Base-by-base conservation (phyloP, 495 filamentous ascomycete species). In the Tuber umbilicatum region DNA sequence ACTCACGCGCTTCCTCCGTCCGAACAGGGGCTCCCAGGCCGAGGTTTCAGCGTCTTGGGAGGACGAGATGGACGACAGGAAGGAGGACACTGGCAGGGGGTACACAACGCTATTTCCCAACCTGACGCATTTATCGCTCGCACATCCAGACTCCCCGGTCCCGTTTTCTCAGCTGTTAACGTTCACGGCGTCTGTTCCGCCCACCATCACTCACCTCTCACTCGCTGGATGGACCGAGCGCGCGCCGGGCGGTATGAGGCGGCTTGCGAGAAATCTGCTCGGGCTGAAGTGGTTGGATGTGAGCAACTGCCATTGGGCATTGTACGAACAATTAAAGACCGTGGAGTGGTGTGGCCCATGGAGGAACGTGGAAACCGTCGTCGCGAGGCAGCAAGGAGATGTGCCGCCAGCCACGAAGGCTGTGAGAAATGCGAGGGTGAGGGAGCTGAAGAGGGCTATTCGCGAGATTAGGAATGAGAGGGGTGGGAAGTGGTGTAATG, bases 231-330 rank as follows among this genome's bases (percentile, higher is more conserved):
- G 80, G 80, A 27, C 41, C 21, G 55, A 37, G 14, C 70, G 60
- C 14, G 23, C 50, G 23, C 72, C 72, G 7, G 60, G 55, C 23
- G 77, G 71, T 17, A 31, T 81, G 42, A 78, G 70, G 27, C 68
- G 69, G 19, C 71, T 81, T 19, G 75, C 73, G 5, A 71, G 78
- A 21, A 42, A 27, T 43, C 50, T 73, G 31, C 64, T 81, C 21
- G 80, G 80, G 50, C n/a, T 81, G 10, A 78, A 73, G 69, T 81
- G 80, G 80, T 39, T 81, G 19, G 78, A 79, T 71, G 73, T 79
- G 27, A 60, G 64, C 10, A 71, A 73, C 27, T 79, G 76, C 23
- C 70, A 79, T 41, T 70, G 37, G 27, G 70, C 31, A n/a, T 68
- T 79, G 40, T 80, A 77, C 67, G 55, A 73, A 39, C 45, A 50